Conservation (phyloP, 2,329 filamentous ascomycete species). For the Exophiala spinifera region DNA sequence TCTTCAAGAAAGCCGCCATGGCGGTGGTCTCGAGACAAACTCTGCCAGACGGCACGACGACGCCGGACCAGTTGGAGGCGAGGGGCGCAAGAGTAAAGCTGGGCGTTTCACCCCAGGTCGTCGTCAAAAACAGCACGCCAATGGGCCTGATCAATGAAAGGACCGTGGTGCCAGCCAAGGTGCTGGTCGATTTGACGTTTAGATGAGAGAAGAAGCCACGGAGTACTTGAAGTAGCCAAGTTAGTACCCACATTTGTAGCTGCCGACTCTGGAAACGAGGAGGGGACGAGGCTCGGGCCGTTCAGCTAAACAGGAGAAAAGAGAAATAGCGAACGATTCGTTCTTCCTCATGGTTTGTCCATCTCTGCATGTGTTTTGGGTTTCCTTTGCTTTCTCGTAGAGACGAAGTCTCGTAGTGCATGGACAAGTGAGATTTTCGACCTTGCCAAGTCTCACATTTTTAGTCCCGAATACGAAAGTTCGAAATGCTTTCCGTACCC, state of each 20-base stretch:
- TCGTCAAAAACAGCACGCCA: conserved; percentile 6
- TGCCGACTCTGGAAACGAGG: not conserved
- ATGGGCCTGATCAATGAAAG: conserved; percentile 9
- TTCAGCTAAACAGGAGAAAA: not conserved
- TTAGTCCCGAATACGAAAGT: too few species aligned
- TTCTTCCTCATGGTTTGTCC: too few species aligned
- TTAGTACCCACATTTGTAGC: too few species aligned
- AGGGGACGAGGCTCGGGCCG: not conserved
- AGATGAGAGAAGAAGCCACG: not conserved
- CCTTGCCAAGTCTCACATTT: too few species aligned
- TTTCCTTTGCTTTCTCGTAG: too few species aligned
- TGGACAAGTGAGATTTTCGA: too few species aligned
- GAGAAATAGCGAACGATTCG: too few species aligned
- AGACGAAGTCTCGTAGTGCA: too few species aligned
- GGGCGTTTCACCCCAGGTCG: conserved; percentile 15
- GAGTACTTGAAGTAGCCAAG: too few species aligned
- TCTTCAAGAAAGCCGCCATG: conserved; percentile 12
- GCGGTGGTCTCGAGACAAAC: conserved; percentile 11
- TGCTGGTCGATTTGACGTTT: conserved; percentile 13
- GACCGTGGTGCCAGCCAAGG: conserved; percentile 10
- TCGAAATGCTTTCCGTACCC: too few species aligned
- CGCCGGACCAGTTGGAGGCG: conserved; percentile 11
- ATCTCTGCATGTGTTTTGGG: too few species aligned
- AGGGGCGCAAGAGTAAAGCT: conserved; percentile 13
- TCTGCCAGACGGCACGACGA: conserved; percentile 3